Conservation (phyloP, 305 asterid genomes). For the Fraxinus xanthoxyloides region DNA sequence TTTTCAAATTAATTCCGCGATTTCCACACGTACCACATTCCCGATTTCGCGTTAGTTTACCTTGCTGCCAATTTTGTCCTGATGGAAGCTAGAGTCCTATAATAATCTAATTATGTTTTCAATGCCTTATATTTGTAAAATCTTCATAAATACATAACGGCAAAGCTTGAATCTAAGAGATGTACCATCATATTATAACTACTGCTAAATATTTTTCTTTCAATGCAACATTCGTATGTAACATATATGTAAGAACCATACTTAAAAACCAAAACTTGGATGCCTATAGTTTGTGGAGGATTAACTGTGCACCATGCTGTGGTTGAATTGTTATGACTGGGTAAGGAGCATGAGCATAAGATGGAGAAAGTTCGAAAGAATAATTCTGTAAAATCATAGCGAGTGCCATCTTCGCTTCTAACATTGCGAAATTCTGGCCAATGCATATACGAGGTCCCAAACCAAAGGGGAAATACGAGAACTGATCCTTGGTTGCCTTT, state of each 20-base stretch:
- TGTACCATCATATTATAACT: not conserved
- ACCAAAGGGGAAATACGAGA: conserved; percentile 47
- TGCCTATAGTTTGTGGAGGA: conserved; percentile 26
- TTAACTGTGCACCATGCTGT: conserved; percentile 53
- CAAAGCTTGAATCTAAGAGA: not conserved
- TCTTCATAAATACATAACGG: not conserved
- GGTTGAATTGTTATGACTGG: conserved; percentile 38
- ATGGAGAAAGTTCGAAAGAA: conserved; percentile 47
- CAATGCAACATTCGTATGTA: not conserved
- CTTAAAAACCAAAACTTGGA: not conserved
- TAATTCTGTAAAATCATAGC: conserved; percentile 41
- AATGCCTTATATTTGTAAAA: too few species aligned
- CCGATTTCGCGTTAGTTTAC: too few species aligned
- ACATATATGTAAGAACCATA: not conserved
- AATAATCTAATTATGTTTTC: too few species aligned
- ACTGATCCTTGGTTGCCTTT: conserved; percentile 34
- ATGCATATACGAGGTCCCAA: conserved; percentile 57
- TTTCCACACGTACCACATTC: too few species aligned
- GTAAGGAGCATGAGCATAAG: conserved; percentile 52
- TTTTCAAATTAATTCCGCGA: too few species aligned
- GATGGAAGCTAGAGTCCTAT: too few species aligned
- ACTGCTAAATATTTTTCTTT: not conserved
- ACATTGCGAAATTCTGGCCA: conserved; percentile 47
- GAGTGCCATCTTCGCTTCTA: conserved; percentile 53
- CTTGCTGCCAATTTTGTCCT: too few species aligned